Evolutionary conservation across 192 early-diverging fungal species (phyloP).

Genomic region (Coemansia sp.): DNA sequence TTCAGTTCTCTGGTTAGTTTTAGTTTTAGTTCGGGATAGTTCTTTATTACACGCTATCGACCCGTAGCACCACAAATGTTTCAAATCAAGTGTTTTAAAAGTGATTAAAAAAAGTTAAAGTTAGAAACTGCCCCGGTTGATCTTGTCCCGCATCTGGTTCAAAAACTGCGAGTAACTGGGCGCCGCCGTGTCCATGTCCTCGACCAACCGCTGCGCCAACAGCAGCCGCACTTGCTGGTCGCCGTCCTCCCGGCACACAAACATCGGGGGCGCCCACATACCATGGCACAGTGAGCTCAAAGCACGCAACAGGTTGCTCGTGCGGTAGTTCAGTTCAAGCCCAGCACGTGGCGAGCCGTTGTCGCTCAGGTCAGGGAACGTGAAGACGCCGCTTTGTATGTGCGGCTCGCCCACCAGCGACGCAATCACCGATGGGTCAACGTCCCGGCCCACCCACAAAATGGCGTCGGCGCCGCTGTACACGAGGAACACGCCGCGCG

Average conservation of each 20-base stretch:
- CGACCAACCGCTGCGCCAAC: constrained; percentile 88
- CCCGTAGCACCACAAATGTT: too few relatives aligned
- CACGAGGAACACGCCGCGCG: constrained; percentile 83
- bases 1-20: too few relatives aligned
- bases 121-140: constrained; percentile 57
- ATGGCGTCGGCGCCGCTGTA: constrained; percentile 81
- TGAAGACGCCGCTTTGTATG: constrained; percentile 57
- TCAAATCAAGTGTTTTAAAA: too few relatives aligned
- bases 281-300: constrained; percentile 68
- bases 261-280: constrained; percentile 71
- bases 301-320: constrained; percentile 74
- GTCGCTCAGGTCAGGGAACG: constrained; percentile 72
- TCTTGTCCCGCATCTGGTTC: constrained; percentile 70
- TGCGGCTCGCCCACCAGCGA: constrained; percentile 63
- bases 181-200: constrained; percentile 81
- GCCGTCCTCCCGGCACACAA: constrained; percentile 90
- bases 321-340: constrained; percentile 68
- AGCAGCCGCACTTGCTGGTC: constrained; percentile 76
- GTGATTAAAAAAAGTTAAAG: too few relatives aligned
- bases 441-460: constrained; percentile 86
- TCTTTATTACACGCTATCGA: too few relatives aligned
- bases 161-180: constrained; percentile 80
- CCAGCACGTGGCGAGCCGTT: constrained; percentile 65
- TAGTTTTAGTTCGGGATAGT: background rate
- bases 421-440: constrained; percentile 67